A percentile compares a stretch with the other conserved stretches of the same genome.
phyloP scores from a whole-genome alignment of 2,329 filamentous ascomycete species.

The Phialemoniopsis sp. region DNA sequence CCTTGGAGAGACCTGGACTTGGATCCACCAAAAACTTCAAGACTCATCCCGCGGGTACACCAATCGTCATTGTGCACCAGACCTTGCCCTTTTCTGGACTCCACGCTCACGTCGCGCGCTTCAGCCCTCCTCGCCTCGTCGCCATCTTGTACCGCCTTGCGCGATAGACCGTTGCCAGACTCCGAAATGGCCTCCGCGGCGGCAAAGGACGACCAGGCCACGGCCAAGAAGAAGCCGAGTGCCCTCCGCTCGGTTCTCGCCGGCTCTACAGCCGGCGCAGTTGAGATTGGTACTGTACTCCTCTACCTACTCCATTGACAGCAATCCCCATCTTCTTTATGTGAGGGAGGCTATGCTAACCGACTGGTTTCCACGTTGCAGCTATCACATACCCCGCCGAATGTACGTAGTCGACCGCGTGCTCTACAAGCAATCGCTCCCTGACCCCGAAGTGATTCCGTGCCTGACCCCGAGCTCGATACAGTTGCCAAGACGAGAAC shows the following conservation, averaged over 20 bases:
- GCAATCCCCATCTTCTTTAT: no score
- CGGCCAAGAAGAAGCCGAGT: constrained; percentile 58
- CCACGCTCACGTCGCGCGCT: no score
- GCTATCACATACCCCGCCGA: constrained; percentile 92
- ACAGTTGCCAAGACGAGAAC: constrained; percentile 89
- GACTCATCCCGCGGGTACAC: no score
- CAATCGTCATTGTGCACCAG: no score
- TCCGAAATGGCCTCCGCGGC: constrained; percentile 11
- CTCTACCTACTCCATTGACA: no score
- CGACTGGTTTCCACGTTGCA: constrained; percentile 16
- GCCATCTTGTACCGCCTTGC: no score
- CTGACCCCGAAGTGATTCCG: constrained; percentile 4
- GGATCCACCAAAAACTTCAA: no score
- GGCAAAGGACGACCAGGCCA: constrained; percentile 14
- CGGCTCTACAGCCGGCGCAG: constrained; percentile 86
- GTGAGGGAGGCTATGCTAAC: no score
- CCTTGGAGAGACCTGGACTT: no score
- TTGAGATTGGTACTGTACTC: constrained; percentile 73
- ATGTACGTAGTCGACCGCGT: constrained; percentile 52
- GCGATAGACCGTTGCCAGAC: no score
- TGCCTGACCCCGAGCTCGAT: constrained; percentile 6
- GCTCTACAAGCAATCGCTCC: not conserved
- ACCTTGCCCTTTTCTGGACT: no score
- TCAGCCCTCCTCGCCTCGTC: no score
- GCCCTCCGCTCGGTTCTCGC: constrained; percentile 86